Base-by-base conservation (phyloP, 108 stramenopile species). In the Craspedostauros australis region DNA sequence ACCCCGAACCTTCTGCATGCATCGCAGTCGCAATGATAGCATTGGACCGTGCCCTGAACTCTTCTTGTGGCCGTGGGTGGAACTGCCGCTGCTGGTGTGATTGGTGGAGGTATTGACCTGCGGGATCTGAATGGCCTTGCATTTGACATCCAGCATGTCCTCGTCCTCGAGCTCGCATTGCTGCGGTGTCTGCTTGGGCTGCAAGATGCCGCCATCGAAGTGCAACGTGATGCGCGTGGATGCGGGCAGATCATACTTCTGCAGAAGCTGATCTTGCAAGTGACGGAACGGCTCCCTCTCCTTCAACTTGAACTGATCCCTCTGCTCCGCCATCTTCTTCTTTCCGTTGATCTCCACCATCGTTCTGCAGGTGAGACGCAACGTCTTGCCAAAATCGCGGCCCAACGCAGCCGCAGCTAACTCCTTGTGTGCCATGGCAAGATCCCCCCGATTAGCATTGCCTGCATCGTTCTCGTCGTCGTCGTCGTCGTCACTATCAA, bases 141-240 rank as follows among this genome's bases (percentile, higher is more conserved):
- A 50, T 6, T 20, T 46, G 24, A 70, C 69, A 57, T 86, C 78
- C 15, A 86, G 52, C 30, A 88, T 40, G 60, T 84, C 82, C 44
- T 72, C 80, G 39, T 78, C 76, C 43, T 82, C 80, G 69, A 88
- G 79, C 1, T 84, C 86, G 64, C 78, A 78, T 28, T 45, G 78
- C 18, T 40, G 8, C 27, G 82, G 82, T 4, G 76, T 74, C 29
- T 72, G 46, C 1, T 38, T 59, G 47, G 65, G 18, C 46, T 76
- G 50, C 26, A 87, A 60, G 4, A 30, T 58, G 33, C 63, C 46
- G 7, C 81, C 81, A 38, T 81, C 79, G 57, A 83, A 87, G 7
- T 47, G 46, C 28, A 53, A 23, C 5, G 38, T 48, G 4, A 59
- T 58, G 48, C n/a, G 21, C 14, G 47, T 57, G 18, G 32, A 41